Evolutionary conservation across 225 moss, liverwort and hornwort species (phyloP).

Genomic region (Anthoceros angustus): DNA sequence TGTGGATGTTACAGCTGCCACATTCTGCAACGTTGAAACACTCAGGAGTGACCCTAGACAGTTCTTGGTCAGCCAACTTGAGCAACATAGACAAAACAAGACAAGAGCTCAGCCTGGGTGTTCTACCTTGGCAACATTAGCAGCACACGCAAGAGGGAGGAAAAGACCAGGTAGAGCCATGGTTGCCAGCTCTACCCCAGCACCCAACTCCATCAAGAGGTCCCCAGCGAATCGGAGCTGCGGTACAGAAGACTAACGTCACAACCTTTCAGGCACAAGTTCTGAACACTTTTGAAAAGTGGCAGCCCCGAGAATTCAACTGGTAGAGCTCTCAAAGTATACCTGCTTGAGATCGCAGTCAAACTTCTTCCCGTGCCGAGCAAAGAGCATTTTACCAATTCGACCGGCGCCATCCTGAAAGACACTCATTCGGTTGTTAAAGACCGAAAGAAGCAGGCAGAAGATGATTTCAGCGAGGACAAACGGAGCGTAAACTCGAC

Average conservation of each 20-base stretch:
- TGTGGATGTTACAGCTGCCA: conserved; percentile 94
- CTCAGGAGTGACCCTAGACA: conserved; percentile 1
- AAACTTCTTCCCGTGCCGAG: conserved; percentile 98
- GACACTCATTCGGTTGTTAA: not conserved
- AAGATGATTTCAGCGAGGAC: not conserved
- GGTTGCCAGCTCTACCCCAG: conserved; percentile 85
- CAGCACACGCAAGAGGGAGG: conserved; percentile 89
- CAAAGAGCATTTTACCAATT: conserved; percentile 94
- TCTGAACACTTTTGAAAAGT: too few relatives aligned
- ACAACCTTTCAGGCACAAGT: not conserved
- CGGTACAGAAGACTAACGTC: conserved; percentile 16
- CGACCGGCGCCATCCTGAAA: conserved; percentile 94
- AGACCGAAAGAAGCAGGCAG: not conserved
- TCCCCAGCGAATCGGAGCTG: conserved; percentile 97
- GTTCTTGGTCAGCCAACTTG: not conserved
- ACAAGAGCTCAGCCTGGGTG: conserved; percentile 9
- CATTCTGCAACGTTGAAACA: conserved; percentile 37
- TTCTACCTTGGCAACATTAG: conserved; percentile 83
- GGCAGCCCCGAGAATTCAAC: too few relatives aligned
- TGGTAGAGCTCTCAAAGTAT: not conserved
- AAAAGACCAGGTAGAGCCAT: conserved; percentile 66
- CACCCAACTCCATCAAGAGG: conserved; percentile 90
- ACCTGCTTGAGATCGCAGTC: conserved; percentile 97
- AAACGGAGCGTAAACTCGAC: not conserved
- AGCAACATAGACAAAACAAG: not conserved